phyloP scores from a whole-genome alignment of 176 grass and related monocot genomes.

The Bolboschoenus planiculmis region DNA sequence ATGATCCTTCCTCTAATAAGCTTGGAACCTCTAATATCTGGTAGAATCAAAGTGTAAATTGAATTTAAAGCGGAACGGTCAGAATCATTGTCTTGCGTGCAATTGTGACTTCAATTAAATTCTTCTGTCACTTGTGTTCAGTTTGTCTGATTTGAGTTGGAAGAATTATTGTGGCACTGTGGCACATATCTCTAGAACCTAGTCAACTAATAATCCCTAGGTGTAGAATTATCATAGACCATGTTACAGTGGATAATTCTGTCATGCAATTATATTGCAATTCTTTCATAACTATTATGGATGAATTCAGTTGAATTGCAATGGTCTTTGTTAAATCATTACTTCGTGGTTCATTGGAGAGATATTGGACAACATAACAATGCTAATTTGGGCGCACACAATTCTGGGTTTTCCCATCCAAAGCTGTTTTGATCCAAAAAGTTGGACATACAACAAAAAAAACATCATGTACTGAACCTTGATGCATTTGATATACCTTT shows the following conservation, averaged over 20 bases:
- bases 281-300: background rate
- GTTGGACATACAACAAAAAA: background rate
- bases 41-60: conserved; percentile 3
- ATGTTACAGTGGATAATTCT: background rate
- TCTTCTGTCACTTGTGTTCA: background rate
- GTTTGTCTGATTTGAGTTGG: background rate
- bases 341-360: background rate
- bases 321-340: background rate
- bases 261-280: background rate
- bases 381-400: background rate
- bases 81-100: background rate
- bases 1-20: conserved; percentile 75
- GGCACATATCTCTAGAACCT: background rate
- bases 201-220: background rate
- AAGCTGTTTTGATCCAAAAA: background rate
- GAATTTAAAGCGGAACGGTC: background rate
- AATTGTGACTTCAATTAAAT: background rate
- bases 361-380: background rate
- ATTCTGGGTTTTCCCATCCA: background rate
- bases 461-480: background rate
- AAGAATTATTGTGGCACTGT: background rate
- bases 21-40: conserved; percentile 92
- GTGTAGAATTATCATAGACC: background rate
- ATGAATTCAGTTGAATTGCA: background rate
- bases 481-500: conserved; percentile 47